Percentiles rank a stretch among this genome's conserved stretches.
phyloP scores from a whole-genome alignment of 345 rosid genomes.

The Linum trigynum region DNA sequence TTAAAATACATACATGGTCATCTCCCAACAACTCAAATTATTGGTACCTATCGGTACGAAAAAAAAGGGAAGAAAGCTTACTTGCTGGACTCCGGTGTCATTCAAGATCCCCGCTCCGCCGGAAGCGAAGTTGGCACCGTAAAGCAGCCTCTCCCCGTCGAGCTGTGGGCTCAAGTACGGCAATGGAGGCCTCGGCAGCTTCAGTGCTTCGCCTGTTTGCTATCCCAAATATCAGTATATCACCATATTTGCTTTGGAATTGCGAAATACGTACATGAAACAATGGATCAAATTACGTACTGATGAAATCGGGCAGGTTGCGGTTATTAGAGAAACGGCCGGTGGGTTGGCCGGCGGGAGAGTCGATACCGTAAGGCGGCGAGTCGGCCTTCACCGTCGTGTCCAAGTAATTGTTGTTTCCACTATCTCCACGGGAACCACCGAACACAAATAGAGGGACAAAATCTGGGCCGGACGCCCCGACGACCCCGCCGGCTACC shows the following conservation, averaged over 20 bases:
- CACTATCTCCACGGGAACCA: constrained; percentile 15
- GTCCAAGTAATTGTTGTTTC: constrained; percentile 18
- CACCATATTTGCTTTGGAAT: too few species aligned
- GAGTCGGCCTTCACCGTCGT: constrained; percentile 16
- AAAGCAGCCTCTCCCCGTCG: constrained; percentile 12
- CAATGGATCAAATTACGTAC: not conserved
- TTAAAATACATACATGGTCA: too few species aligned
- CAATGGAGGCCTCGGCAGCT: constrained; percentile 7
- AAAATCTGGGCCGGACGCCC: too few species aligned
- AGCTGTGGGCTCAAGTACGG: constrained; percentile 15
- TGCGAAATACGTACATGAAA: not conserved
- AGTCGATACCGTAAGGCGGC: constrained; percentile 17
- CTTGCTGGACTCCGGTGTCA: constrained; percentile 10
- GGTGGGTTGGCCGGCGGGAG: constrained; percentile 13
- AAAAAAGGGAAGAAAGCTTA: too few species aligned
- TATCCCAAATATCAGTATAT: too few species aligned
- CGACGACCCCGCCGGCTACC: too few species aligned
- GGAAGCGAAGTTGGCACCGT: constrained; percentile 21
- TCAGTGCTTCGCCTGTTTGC: constrained; percentile 14
- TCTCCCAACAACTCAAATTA: too few species aligned
- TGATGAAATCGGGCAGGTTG: constrained; percentile 14
- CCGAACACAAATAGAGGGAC: constrained; percentile 16
- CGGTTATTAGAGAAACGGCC: constrained; percentile 21
- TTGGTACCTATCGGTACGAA: too few species aligned
- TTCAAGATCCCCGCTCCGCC: constrained; percentile 17